Percentiles rank a stretch among this genome's conserved stretches.
These are phyloP conservation scores for Batkoa obscura DNA, from an alignment of 371 early-diverging fungal species.

Conservation along the genomic window DNA sequence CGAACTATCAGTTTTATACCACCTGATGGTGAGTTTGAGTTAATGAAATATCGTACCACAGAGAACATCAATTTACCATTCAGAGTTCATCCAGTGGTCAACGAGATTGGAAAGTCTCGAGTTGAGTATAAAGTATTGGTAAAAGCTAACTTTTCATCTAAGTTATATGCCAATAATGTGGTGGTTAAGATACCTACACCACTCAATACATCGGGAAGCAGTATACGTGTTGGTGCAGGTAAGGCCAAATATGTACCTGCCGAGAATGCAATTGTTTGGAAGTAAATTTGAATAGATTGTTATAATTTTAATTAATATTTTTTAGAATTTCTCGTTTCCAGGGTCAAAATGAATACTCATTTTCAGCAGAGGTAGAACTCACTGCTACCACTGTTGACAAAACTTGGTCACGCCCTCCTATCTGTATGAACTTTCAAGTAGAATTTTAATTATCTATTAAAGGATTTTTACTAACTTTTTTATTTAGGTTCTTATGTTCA, in stretches of 20 bases:
- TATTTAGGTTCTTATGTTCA: constrained; percentile 14
- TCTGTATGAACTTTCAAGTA: constrained; percentile 75
- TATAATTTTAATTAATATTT: background rate
- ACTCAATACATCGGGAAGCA: constrained; percentile 52
- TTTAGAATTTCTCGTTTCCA: constrained; percentile 61
- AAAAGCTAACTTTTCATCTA: constrained; percentile 52
- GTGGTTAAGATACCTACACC: constrained; percentile 68
- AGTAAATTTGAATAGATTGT: constrained; percentile 26
- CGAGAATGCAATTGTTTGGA: constrained; percentile 76
- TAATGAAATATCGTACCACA: constrained; percentile 78
- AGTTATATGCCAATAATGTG: constrained; percentile 61
- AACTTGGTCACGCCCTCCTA: constrained; percentile 77
- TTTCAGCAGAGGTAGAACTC: constrained; percentile 52
- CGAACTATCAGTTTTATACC: constrained; percentile 75
- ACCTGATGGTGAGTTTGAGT: constrained; percentile 84
- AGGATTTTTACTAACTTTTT: background rate
- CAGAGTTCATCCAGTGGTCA: constrained; percentile 65
- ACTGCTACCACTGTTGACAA: constrained; percentile 54
- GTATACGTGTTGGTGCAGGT: constrained; percentile 45
- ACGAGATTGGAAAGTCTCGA: constrained; percentile 48
- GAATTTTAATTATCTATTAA: background rate
- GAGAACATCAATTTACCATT: constrained; percentile 75
- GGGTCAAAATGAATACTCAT: constrained; percentile 53
- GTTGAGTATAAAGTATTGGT: constrained; percentile 65
- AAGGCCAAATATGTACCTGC: constrained; percentile 73